Conservation (phyloP, 1,284 basidiomycete species). For the Marasmius oreades region DNA sequence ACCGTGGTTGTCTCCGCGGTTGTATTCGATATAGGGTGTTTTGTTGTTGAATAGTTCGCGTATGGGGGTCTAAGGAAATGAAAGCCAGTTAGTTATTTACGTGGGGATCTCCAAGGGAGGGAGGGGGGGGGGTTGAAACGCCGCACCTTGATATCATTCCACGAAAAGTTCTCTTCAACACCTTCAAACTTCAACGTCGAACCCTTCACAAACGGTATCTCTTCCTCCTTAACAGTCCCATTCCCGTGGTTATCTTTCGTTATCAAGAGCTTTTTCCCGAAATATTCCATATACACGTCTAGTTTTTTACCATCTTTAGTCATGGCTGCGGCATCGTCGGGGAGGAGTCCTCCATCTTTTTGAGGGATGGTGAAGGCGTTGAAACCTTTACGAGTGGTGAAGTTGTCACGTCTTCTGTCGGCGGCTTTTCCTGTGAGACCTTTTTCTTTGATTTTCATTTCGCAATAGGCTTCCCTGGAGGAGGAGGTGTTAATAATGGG, state of each 20-base stretch:
- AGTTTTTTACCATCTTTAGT: constrained; percentile 31
- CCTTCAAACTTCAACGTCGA: constrained; percentile 77
- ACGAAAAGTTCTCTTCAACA: constrained; percentile 61
- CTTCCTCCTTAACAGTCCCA: constrained; percentile 65
- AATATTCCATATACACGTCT: constrained; percentile 67
- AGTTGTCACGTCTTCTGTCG: constrained; percentile 48
- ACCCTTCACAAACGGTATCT: constrained; percentile 69
- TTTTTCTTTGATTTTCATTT: constrained; percentile 98
- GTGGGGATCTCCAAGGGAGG: too few relatives aligned
- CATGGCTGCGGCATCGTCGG: background rate
- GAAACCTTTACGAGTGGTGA: constrained; percentile 59
- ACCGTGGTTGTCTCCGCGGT: constrained; percentile 57
- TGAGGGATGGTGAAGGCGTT: constrained; percentile 69
- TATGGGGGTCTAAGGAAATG: constrained; percentile 56
- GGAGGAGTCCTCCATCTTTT: constrained; percentile 14
- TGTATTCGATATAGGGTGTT: constrained; percentile 68
- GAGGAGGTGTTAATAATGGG: too few relatives aligned
- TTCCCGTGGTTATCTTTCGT: constrained; percentile 59
- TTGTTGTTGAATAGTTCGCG: constrained; percentile 75
- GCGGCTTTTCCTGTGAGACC: constrained; percentile 73
- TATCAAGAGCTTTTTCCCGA: constrained; percentile 62
- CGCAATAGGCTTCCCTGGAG: constrained; percentile 80
- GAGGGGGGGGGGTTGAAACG: too few relatives aligned
- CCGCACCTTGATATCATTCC: constrained; percentile 67
- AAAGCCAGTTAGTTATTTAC: too few relatives aligned